Conservation (phyloP, 2,329 filamentous ascomycete genomes). For the Chaetomium sp. region DNA sequence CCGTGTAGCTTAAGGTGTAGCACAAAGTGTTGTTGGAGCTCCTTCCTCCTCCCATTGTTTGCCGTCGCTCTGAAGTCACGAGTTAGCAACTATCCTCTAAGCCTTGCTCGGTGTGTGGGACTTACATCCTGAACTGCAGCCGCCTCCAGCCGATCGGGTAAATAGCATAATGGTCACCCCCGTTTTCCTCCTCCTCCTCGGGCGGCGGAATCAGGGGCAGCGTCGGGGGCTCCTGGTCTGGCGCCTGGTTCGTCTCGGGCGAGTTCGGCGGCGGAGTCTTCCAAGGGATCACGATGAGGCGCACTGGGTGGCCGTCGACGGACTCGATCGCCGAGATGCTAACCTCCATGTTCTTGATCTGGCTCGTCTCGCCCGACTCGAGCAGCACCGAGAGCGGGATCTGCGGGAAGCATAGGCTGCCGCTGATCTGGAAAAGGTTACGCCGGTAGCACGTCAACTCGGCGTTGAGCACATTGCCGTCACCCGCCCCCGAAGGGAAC, state of each 20-base stretch:
- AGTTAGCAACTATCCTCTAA: slow-evolving; percentile 3
- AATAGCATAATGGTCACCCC: slow-evolving; percentile 77
- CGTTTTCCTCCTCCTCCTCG: slow-evolving; percentile 59
- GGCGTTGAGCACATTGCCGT: slow-evolving; percentile 64
- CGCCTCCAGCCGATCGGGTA: slow-evolving; percentile 95
- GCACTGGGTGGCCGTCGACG: slow-evolving; percentile 87
- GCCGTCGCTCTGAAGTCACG: slow-evolving; percentile 70
- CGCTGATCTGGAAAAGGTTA: slow-evolving; percentile 95
- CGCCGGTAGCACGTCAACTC: slow-evolving; percentile 95
- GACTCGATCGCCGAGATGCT: slow-evolving; percentile 92
- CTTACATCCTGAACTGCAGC: slow-evolving; percentile 82
- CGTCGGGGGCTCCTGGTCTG: slow-evolving; percentile 83
- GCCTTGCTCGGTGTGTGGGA: slow-evolving; percentile 19
- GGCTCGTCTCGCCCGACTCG: slow-evolving; percentile 80
- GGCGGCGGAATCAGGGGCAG: slow-evolving; percentile 72
- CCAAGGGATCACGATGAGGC: slow-evolving; percentile 96
- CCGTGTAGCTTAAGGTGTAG: slow-evolving; percentile 84
- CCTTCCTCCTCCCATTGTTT: slow-evolving; percentile 92
- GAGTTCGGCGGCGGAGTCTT: slow-evolving; percentile 87
- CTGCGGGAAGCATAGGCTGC: slow-evolving; percentile 45
- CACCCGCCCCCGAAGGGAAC: slow-evolving; percentile 65
- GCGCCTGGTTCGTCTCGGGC: slow-evolving; percentile 62
- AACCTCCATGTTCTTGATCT: slow-evolving; percentile 80
- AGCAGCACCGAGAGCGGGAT: slow-evolving; percentile 78
- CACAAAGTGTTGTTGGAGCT: slow-evolving; percentile 94